These are phyloP conservation scores for Pseudodiploospora longispora DNA, from an alignment of 2,329 filamentous ascomycete genomes.

Conservation along the genomic window DNA sequence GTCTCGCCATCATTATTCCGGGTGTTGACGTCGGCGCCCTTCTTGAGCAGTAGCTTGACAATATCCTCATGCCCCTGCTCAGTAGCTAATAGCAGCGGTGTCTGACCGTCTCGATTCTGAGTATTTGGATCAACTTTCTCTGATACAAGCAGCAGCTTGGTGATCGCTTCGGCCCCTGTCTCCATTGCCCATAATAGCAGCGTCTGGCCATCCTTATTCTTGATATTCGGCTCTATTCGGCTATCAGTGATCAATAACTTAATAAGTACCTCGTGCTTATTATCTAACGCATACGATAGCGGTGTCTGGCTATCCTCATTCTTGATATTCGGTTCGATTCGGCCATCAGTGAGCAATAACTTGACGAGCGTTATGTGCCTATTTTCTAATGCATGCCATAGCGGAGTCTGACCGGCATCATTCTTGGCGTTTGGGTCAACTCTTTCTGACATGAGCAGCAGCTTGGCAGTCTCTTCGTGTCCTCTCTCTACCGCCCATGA, in stretches of 20 bases:
- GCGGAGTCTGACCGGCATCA: no score
- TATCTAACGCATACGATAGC: conserved; percentile 1
- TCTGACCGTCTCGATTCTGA: no score
- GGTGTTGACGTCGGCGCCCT: conserved; percentile 5
- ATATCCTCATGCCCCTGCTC: no score
- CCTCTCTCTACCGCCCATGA: not conserved
- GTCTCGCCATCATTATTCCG: not conserved
- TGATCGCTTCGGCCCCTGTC: not conserved
- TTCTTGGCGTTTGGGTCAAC: no score
- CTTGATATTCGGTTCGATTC: not conserved
- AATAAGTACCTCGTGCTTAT: conserved; percentile 3
- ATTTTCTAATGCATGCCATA: not conserved
- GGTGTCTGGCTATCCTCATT: conserved; percentile 4
- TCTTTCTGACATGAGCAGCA: not conserved
- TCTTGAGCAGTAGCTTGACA: no score
- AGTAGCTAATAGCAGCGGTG: no score
- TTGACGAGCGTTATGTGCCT: conserved; percentile 1
- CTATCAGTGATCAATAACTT: conserved; percentile 1
- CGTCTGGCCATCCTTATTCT: conserved; percentile 2
- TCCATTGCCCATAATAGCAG: not conserved
- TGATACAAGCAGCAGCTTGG: no score
- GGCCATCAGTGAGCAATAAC: conserved; percentile 1
- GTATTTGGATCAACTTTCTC: no score
- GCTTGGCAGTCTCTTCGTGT: not conserved
- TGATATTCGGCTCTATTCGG: not conserved